Evolutionary conservation across 768 basidiomycete species (phyloP).

Genomic region (Tulasnella sp.): DNA sequence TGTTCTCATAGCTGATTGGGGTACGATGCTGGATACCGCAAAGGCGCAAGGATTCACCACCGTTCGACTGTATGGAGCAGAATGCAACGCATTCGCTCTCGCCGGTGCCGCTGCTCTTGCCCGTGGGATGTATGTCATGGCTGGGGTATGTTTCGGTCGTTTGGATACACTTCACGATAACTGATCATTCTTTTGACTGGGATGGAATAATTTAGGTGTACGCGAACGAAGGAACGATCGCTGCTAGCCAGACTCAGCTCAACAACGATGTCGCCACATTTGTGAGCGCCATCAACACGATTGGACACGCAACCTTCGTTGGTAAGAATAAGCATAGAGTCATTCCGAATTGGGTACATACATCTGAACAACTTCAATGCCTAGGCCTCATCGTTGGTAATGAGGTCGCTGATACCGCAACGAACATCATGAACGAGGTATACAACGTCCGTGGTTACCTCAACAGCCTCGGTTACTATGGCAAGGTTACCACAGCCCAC

Average conservation of each 20-base stretch:
- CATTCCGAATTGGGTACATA: too few relatives aligned
- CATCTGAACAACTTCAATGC: background rate
- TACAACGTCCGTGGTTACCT: slow-evolving; percentile 13
- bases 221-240: slow-evolving; percentile 6
- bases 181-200: too few relatives aligned
- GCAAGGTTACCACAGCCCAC: slow-evolving; percentile 11
- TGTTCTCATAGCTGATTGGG: background rate
- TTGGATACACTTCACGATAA: too few relatives aligned
- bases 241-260: background rate
- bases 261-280: slow-evolving; percentile 13
- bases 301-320: slow-evolving; percentile 1
- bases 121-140: slow-evolving; percentile 5
- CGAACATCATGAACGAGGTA: slow-evolving; percentile 12
- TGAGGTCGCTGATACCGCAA: slow-evolving; percentile 6
- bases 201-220: background rate
- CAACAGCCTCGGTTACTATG: background rate
- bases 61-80: slow-evolving; percentile 2
- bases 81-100: slow-evolving; percentile 14
- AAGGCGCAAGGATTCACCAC: slow-evolving; percentile 3
- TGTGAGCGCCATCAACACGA: slow-evolving; percentile 2
- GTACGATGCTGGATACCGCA: background rate
- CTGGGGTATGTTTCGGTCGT: background rate
- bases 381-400: slow-evolving; percentile 1
- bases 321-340: too few relatives aligned
- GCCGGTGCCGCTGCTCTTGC: background rate